Percentiles rank a stretch among this genome's conserved stretches.
These are phyloP conservation scores for Nakaseomyces sp. DNA, from an alignment of 1,139 yeast species.

Conservation along the genomic window DNA sequence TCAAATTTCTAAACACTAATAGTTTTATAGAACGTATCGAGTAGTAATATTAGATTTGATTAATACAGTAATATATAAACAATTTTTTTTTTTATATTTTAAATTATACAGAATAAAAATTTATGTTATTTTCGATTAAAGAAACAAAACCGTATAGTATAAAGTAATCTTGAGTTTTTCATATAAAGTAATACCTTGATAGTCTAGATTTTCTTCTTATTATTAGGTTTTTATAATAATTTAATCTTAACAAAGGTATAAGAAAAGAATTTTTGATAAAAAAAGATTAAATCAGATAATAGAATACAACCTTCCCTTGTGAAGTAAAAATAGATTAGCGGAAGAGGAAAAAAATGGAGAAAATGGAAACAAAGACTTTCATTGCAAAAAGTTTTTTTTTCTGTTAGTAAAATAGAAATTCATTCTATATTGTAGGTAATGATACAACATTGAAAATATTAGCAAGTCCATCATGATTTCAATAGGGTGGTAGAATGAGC, in stretches of 20 bases:
- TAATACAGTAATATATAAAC: slow-evolving; percentile 6
- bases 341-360: slow-evolving; percentile 3
- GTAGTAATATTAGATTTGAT: slow-evolving; percentile 1
- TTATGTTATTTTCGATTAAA: not conserved
- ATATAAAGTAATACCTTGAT: not conserved
- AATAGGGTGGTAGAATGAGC: not conserved
- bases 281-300: slow-evolving; percentile 3
- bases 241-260: not conserved
- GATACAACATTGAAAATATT: not conserved
- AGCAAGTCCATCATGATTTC: not conserved
- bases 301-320: slow-evolving; percentile 7
- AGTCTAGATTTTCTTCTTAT: not conserved
- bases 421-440: not conserved
- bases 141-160: not conserved
- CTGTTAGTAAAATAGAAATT: not conserved
- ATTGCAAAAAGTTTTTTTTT: not conserved
- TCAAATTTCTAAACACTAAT: not conserved
- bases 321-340: slow-evolving; percentile 2
- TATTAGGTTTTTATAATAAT: not conserved
- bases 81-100: slow-evolving; percentile 1
- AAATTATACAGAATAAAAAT: slow-evolving; percentile 1
- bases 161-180: not conserved
- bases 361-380: slow-evolving; percentile 2
- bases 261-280: slow-evolving; percentile 1
- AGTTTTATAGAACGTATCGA: not conserved